phyloP scores from a whole-genome alignment of 306 rosid species.

The Astragalus membranaceus region DNA sequence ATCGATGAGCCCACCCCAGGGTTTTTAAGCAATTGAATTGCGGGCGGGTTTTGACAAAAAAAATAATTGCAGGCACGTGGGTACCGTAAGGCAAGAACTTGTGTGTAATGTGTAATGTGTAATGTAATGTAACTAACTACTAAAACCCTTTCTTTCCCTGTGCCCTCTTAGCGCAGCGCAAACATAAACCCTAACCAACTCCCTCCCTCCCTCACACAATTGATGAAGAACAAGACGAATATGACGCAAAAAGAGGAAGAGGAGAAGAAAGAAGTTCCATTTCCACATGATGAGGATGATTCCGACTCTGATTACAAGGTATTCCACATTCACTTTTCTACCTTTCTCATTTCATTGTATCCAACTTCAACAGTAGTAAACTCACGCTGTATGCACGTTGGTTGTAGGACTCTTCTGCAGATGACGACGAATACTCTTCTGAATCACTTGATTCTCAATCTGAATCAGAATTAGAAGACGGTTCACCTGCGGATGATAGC shows the following conservation, averaged over 20 bases:
- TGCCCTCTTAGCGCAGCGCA: neutral
- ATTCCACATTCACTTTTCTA: too few species aligned
- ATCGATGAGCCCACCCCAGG: neutral
- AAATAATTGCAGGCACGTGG: neutral
- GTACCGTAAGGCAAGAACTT: neutral
- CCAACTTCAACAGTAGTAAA: neutral
- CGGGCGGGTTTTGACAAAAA: too few species aligned
- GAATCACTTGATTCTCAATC: conserved; percentile 9
- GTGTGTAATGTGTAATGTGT: too few species aligned
- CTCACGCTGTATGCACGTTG: neutral
- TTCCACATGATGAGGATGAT: neutral
- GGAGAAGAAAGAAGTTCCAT: neutral
- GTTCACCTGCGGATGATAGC: conserved; percentile 3
- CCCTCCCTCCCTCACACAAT: neutral
- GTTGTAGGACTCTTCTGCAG: conserved; percentile 25
- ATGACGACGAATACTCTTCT: neutral
- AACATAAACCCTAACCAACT: conserved; percentile 22
- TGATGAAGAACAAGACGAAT: neutral
- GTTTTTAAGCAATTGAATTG: neutral
- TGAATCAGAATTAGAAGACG: conserved; percentile 17
- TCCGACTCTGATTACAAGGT: conserved; percentile 40
- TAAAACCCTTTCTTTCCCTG: conserved; percentile 10
- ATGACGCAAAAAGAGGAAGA: conserved; percentile 11
- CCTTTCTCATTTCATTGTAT: neutral
- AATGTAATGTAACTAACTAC: too few species aligned